These are phyloP conservation scores for Phytophthora fragariaefolia DNA, from an alignment of 352 stramenopile species.

Conservation along the genomic window DNA sequence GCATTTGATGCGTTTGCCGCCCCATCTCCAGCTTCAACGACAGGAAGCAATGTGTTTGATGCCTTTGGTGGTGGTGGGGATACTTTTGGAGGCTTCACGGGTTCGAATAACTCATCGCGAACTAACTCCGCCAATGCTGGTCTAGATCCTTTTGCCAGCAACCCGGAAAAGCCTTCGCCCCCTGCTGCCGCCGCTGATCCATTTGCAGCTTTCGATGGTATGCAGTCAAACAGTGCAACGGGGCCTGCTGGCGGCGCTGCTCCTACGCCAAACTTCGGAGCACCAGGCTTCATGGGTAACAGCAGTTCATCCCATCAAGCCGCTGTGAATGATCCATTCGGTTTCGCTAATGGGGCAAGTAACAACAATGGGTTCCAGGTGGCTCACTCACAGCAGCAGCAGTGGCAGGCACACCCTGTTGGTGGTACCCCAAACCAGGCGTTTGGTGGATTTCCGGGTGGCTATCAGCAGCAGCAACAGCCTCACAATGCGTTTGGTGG, in stretches of 20 bases:
- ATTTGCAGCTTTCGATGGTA: slow-evolving; percentile 72
- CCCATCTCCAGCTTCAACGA: slow-evolving; percentile 23
- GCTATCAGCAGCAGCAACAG: slow-evolving; percentile 36
- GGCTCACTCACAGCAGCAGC: slow-evolving; percentile 38
- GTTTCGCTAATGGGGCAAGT: slow-evolving; percentile 43
- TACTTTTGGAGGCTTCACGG: slow-evolving; percentile 42
- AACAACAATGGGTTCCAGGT: slow-evolving; percentile 41
- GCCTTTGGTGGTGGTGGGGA: slow-evolving; percentile 44
- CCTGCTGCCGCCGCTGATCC: slow-evolving; percentile 41
- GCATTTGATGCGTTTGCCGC: slow-evolving; percentile 49
- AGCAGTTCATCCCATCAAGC: slow-evolving; percentile 27
- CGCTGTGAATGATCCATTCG: slow-evolving; percentile 55
- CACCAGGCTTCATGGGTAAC: slow-evolving; percentile 15
- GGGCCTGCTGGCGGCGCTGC: slow-evolving; percentile 11
- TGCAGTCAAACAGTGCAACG: slow-evolving; percentile 33
- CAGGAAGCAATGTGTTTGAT: slow-evolving; percentile 41
- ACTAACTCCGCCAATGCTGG: slow-evolving; percentile 41
- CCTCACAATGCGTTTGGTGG: slow-evolving; percentile 30
- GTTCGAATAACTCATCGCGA: slow-evolving; percentile 33
- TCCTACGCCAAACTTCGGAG: slow-evolving; percentile 28
- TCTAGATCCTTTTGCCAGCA: slow-evolving; percentile 40
- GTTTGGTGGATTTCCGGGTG: slow-evolving; percentile 36
- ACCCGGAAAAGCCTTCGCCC: slow-evolving; percentile 19
- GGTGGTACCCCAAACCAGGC: slow-evolving; percentile 10
- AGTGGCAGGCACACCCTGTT: slow-evolving; percentile 24